Conservation (phyloP, 768 basidiomycete genomes). For the Russula ochroleuca region DNA sequence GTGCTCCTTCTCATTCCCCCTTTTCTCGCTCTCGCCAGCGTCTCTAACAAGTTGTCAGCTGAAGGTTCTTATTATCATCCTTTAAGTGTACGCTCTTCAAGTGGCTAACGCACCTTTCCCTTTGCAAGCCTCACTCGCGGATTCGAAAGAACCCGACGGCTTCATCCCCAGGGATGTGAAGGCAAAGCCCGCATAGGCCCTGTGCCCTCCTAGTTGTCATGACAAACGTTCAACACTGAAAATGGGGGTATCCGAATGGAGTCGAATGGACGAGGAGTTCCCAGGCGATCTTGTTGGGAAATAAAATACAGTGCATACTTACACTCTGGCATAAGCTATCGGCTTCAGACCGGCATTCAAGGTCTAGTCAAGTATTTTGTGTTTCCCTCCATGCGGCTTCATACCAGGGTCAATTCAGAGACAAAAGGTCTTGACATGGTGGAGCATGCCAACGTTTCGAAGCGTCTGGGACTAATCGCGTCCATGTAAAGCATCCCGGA, state of each 20-base stretch:
- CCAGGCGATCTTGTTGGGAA: neutral
- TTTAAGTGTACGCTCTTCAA: neutral
- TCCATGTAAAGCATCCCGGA: neutral
- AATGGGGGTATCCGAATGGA: neutral
- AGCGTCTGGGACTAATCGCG: neutral
- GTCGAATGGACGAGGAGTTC: neutral
- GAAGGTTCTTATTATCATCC: neutral
- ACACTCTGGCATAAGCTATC: neutral
- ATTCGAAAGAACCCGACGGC: neutral
- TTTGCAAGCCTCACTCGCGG: neutral
- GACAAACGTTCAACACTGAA: neutral
- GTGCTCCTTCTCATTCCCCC: neutral
- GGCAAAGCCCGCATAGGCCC: neutral
- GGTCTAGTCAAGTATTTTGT: neutral
- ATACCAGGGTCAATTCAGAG: neutral
- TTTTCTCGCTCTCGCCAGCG: neutral
- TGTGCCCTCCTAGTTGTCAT: neutral
- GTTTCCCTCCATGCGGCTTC: too few relatives aligned
- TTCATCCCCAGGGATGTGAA: conserved; percentile 2
- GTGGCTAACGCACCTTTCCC: neutral
- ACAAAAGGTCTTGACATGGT: neutral
- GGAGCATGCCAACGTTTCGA: neutral
- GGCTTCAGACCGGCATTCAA: neutral
- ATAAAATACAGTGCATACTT: neutral
- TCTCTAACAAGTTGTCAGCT: neutral